phyloP scores from a whole-genome alignment of 73 alveolate species.

The Uronychia binucleata region DNA sequence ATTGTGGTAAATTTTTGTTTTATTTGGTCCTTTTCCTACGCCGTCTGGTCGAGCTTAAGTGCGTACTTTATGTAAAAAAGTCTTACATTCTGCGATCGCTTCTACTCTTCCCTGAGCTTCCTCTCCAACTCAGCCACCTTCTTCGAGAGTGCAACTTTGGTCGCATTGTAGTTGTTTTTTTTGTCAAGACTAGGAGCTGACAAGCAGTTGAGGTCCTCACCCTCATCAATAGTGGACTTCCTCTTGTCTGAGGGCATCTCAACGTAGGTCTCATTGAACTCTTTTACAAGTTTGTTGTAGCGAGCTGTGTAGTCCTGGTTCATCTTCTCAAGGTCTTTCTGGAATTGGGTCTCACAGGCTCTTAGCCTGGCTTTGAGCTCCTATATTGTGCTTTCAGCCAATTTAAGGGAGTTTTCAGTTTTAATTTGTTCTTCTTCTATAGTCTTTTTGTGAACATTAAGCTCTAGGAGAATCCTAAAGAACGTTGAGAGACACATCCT shows the following conservation, averaged over 20 bases:
- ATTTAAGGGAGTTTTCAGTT: not conserved
- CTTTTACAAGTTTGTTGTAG: not conserved
- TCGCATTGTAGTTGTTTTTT: conserved; percentile 12
- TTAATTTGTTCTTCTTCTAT: conserved; percentile 34
- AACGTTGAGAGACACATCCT: conserved; percentile 47
- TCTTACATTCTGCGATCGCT: conserved; percentile 20
- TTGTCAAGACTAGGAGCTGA: conserved; percentile 4
- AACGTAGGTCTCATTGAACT: not conserved
- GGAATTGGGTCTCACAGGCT: conserved; percentile 17
- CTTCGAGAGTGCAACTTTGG: conserved; percentile 42
- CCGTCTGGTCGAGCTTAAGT: conserved; percentile 18
- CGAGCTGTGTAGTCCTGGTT: conserved; percentile 11
- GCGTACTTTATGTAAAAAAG: conserved; percentile 11
- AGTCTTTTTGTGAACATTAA: conserved; percentile 39
- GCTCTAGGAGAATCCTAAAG: conserved; percentile 57
- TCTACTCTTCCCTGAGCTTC: conserved; percentile 43
- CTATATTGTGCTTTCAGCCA: conserved; percentile 20
- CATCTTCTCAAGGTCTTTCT: not conserved
- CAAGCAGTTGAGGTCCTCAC: conserved; percentile 1
- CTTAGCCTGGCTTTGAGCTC: conserved; percentile 32
- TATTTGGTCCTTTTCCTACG: conserved; percentile 53
- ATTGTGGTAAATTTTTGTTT: conserved; percentile 34
- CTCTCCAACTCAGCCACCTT: conserved; percentile 63
- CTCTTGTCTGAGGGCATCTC: conserved; percentile 3
- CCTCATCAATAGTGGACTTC: conserved; percentile 6